Conservation (phyloP, 371 early-diverging fungal species). For the Mucor saturninus region DNA sequence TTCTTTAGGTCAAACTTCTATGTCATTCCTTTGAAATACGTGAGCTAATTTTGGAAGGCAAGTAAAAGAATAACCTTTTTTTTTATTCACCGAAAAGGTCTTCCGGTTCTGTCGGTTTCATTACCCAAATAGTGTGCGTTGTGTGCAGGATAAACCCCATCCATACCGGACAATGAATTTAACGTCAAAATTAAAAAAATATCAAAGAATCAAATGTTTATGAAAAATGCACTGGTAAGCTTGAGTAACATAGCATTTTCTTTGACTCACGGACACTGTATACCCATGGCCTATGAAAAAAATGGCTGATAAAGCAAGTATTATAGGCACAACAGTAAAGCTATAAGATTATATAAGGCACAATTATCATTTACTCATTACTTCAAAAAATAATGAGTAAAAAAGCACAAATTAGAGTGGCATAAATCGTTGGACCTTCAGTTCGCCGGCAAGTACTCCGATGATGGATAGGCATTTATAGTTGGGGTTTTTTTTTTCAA, state of each 20-base stretch:
- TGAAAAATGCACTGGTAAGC: constrained; percentile 1
- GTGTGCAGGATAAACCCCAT: not conserved
- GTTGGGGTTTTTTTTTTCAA: constrained; percentile 8
- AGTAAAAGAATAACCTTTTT: not conserved
- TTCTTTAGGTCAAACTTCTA: too few species aligned
- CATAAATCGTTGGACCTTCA: not conserved
- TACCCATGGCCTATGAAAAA: too few species aligned
- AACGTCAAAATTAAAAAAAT: not conserved
- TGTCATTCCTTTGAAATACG: too few species aligned
- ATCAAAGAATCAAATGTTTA: not conserved
- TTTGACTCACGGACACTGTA: not conserved
- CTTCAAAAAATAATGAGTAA: too few species aligned
- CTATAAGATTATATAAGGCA: too few species aligned
- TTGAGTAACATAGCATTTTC: not conserved
- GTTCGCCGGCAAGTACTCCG: constrained; percentile 5
- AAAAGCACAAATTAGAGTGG: not conserved
- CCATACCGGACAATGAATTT: not conserved
- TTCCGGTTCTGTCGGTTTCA: not conserved
- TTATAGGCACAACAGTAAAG: not conserved
- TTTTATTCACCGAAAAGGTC: constrained; percentile 4
- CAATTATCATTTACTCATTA: too few species aligned
- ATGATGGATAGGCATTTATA: not conserved
- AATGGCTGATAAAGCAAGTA: not conserved
- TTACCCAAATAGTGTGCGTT: not conserved
- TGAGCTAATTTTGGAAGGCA: too few species aligned